Evolutionary conservation across 106 monocot species (phyloP), one percentile per base, ranked within the genome.

Genomic region (Dendrobium huoshanense): DNA sequence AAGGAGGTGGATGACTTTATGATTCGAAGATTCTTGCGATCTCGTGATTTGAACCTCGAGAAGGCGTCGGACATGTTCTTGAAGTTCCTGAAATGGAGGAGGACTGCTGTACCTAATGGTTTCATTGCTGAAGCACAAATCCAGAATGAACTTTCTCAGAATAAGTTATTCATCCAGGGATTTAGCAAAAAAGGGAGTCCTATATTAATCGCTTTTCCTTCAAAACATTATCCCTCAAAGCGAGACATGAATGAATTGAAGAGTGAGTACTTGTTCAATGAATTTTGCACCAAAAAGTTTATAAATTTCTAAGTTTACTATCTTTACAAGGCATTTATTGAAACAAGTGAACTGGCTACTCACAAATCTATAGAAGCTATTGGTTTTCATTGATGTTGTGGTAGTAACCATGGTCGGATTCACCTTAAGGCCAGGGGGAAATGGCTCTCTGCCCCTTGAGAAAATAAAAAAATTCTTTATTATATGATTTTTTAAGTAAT

Each of bases 21-120:
- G 48, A 81, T 96, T 7, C 82, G 92, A 45, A 90, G 96, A 75
- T 96, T 96, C 77, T 78, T 96, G 41, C 85, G 90, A 24, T 92
- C 90, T 2, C 88, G 96, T 5, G 89, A 92, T 24, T 78, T 80
- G 24, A 72, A 92, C 80, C 72, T 92, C 29, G 80, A 89, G 2
- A 91, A 89, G 83, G 91, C 83, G 0, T 89, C 85, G 1, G 19
- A 48, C 41, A 77, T 91, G 76, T 86, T 92, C 78, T 79, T 91
- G 27, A 95, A 88, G 72, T 88, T 79, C 51, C 84, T 89, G 29
- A 89, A 87, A 72, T 92, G 95, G 95, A 84, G 83, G 77, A 59
- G 24, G 22, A 37, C 43, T 75, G 70, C 81, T 13, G 83, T 88
- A 11, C 92, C 95, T 31, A 87, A 82, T 49, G 91, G 91, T 18